Conservation (phyloP, 2,329 filamentous ascomycete species). For the Pseudogymnoascus sp. region DNA sequence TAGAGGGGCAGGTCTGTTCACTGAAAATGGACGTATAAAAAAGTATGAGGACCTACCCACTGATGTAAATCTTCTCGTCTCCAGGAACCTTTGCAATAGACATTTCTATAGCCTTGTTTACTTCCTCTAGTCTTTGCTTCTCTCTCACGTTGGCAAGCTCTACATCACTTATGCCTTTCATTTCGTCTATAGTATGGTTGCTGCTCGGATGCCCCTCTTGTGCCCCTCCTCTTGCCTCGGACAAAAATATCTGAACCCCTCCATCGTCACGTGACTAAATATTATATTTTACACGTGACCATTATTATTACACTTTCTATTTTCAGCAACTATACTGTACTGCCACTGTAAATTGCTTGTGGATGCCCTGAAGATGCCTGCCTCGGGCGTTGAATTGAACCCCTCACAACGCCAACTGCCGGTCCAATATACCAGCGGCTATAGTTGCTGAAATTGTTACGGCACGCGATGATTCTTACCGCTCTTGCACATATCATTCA, state of each 20-base stretch:
- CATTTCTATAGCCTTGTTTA: conserved; percentile 34
- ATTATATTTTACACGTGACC: neutral
- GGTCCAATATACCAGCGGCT: neutral
- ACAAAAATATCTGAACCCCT: neutral
- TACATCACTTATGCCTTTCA: neutral
- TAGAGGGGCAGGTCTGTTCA: neutral
- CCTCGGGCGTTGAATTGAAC: neutral
- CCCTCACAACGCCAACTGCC: neutral
- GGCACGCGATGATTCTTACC: conserved; percentile 1
- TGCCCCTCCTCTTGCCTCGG: neutral
- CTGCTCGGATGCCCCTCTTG: neutral
- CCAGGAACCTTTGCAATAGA: conserved; percentile 60
- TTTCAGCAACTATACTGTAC: neutral
- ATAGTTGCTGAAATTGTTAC: neutral
- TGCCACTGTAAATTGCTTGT: neutral
- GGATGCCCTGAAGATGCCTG: neutral
- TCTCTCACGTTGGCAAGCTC: conserved; percentile 1
- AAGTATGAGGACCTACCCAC: conserved; percentile 51
- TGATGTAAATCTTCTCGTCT: conserved; percentile 65
- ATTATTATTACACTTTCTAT: neutral
- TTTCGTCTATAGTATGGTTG: neutral
- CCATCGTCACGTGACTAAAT: neutral
- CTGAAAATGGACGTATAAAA: conserved; percentile 11
- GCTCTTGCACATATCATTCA: neutral
- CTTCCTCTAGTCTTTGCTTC: neutral